These are phyloP conservation scores for Barbarea vulgaris DNA, from an alignment of 345 rosid species.

Conservation along the genomic window DNA sequence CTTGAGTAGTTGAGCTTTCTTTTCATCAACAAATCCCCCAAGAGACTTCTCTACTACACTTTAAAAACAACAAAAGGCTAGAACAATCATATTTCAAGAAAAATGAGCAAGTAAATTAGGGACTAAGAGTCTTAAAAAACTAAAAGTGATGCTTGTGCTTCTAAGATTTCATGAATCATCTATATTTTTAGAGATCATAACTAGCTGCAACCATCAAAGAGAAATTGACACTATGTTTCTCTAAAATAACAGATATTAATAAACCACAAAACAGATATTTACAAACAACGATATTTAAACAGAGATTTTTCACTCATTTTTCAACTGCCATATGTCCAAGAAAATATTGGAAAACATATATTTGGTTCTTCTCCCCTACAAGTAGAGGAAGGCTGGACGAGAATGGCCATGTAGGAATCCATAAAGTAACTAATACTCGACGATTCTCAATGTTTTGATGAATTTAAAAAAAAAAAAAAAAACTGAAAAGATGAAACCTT, in stretches of 20 bases:
- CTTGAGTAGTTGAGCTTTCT: constrained; percentile 74
- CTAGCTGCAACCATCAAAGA: background rate
- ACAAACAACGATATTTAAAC: background rate
- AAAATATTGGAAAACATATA: background rate
- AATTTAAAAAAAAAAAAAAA: no score
- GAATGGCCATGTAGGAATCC: background rate
- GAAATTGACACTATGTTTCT: background rate
- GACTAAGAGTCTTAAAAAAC: background rate
- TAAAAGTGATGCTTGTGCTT: constrained; percentile 15
- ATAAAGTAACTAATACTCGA: background rate
- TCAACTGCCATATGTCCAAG: background rate
- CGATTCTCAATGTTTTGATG: background rate
- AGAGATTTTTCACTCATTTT: background rate
- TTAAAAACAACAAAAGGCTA: constrained; percentile 34
- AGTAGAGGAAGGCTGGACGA: background rate
- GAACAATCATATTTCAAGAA: constrained; percentile 9
- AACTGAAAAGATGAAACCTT: constrained; percentile 26
- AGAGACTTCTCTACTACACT: constrained; percentile 81
- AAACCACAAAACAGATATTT: no score
- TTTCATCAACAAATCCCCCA: constrained; percentile 86
- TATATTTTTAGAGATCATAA: background rate
- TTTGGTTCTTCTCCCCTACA: background rate
- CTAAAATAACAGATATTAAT: background rate
- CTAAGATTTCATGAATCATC: background rate
- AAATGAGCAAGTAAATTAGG: background rate